Evolutionary conservation across 2,329 filamentous ascomycete species (phyloP), one percentile per base, ranked within the genome.

Genomic region (Phaeomoniella chlamydospora): DNA sequence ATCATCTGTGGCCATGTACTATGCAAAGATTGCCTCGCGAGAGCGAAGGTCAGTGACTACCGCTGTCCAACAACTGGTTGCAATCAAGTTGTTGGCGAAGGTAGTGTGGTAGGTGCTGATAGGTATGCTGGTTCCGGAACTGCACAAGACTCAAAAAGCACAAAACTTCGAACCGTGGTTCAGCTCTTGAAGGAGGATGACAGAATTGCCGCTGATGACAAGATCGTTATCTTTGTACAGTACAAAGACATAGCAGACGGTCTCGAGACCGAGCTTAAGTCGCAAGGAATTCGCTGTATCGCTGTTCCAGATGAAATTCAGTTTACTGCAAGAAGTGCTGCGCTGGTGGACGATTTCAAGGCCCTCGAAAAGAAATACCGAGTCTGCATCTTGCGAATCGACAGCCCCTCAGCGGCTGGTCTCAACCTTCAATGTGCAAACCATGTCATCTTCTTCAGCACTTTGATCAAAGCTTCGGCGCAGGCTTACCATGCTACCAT

Each of bases 361-460:
- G 22, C 6, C n/a, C 22, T n/a, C 6, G 22, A 6, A n/a, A 6
- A 26, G 22, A 26, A 26, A 6, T 9, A 9, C 22, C 69, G 64
- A 35, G 68, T 74, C 1, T 54, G 80, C 3, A 56, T 80, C 12
- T 54, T 81, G 18, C 68, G 72, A 38, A 56, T 74, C 2, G 64
- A 63, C 1, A 64, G 65, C 41, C 69, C 70, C 19, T 68, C 69
- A 36, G 70, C 75, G 2, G 66, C 75, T 18, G 77, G 77, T 35
- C 52, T 68, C 6, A 80, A 81, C 42, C 53, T 81, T 2, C 70
- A 73, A 33, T 65, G 64, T 29, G 74, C 74, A 1, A 79, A 77
- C 41, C 73, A 80, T 39, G 57, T 80, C 22, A 64, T 81, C 18
- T 80, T 81, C 49, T 50, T 77, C 2, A 63, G 67, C 0, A 74